A percentile compares a stretch with the other conserved stretches of the same genome.
Evolutionary conservation across 257 asterid species (phyloP).

Genomic region (Rauvolfia tetraphylla): DNA sequence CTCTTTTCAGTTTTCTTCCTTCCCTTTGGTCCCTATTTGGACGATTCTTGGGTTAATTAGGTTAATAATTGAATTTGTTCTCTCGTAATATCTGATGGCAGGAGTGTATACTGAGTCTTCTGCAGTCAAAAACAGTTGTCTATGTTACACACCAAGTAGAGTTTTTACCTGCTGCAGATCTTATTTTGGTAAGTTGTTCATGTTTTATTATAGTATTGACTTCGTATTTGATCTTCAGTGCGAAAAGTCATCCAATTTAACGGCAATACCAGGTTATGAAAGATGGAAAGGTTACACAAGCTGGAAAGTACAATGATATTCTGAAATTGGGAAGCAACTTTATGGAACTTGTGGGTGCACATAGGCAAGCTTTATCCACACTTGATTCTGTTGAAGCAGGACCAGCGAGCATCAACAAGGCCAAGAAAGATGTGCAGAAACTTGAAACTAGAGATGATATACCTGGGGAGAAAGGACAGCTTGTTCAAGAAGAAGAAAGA

Average conservation of each 20-base stretch:
- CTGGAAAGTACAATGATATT: constrained; percentile 76
- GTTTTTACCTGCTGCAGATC: constrained; percentile 79
- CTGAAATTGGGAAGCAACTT: constrained; percentile 66
- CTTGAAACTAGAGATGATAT: constrained; percentile 31
- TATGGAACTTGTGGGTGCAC: constrained; percentile 91
- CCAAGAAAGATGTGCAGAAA: constrained; percentile 29
- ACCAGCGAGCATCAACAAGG: constrained; percentile 13
- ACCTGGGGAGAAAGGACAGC: constrained; percentile 48
- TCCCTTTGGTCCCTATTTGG: not conserved
- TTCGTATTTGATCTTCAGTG: not conserved
- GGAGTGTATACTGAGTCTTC: constrained; percentile 71
- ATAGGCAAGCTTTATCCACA: constrained; percentile 68
- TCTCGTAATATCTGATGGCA: constrained; percentile 24
- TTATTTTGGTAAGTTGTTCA: constrained; percentile 60
- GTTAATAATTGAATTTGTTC: not conserved
- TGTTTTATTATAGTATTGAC: constrained; percentile 8
- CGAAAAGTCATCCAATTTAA: not conserved
- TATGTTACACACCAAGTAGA: constrained; percentile 91
- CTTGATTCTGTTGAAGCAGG: constrained; percentile 44
- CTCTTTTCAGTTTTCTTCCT: not conserved
- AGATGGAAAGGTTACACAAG: constrained; percentile 70
- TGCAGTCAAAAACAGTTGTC: constrained; percentile 58
- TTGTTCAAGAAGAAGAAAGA: constrained; percentile 93
- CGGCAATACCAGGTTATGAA: constrained; percentile 61
- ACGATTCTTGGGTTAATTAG: not conserved